phyloP scores from a whole-genome alignment of 2,329 filamentous ascomycete species.

The Sporothrix variecibatus region DNA sequence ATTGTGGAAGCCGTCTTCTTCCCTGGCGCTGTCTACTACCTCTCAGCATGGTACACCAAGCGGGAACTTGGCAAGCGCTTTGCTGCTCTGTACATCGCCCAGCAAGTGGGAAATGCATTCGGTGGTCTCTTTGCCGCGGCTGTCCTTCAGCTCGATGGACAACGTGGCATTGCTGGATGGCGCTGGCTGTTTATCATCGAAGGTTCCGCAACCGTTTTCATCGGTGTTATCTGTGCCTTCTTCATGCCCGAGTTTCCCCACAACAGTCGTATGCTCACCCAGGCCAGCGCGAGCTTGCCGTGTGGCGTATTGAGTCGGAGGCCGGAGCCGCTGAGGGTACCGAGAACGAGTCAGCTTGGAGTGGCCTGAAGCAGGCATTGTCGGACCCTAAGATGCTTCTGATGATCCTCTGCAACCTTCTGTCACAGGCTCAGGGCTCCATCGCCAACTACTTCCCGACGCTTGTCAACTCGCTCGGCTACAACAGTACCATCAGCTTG shows the following conservation, averaged over 20 bases:
- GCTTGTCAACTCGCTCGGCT: constrained; percentile 39
- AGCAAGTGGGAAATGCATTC: constrained; percentile 60
- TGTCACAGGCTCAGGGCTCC: constrained; percentile 41
- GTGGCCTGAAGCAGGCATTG: constrained; percentile 29
- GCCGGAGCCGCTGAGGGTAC: constrained; percentile 43
- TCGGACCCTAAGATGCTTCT: constrained; percentile 25
- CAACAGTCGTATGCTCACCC: constrained; percentile 41
- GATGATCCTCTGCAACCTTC: constrained; percentile 35
- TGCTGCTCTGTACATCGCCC: constrained; percentile 53
- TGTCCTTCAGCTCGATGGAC: constrained; percentile 49
- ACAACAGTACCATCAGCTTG: constrained; percentile 43
- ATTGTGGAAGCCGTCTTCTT: constrained; percentile 22
- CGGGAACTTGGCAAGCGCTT: constrained; percentile 43
- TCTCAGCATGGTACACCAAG: constrained; percentile 46
- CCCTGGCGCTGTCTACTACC: constrained; percentile 44
- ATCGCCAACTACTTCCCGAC: constrained; percentile 39
- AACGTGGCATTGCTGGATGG: constrained; percentile 52
- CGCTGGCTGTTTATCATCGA: constrained; percentile 54
- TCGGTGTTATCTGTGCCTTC: constrained; percentile 37
- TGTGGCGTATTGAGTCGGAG: constrained; percentile 39
- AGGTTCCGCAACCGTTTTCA: constrained; percentile 46
- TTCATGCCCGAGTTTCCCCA: constrained; percentile 45
- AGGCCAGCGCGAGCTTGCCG: constrained; percentile 38
- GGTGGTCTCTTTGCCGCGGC: constrained; percentile 53
- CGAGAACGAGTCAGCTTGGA: constrained; percentile 37